Conservation (phyloP, 2,329 filamentous ascomycete genomes). For the Aphanocladium album region DNA sequence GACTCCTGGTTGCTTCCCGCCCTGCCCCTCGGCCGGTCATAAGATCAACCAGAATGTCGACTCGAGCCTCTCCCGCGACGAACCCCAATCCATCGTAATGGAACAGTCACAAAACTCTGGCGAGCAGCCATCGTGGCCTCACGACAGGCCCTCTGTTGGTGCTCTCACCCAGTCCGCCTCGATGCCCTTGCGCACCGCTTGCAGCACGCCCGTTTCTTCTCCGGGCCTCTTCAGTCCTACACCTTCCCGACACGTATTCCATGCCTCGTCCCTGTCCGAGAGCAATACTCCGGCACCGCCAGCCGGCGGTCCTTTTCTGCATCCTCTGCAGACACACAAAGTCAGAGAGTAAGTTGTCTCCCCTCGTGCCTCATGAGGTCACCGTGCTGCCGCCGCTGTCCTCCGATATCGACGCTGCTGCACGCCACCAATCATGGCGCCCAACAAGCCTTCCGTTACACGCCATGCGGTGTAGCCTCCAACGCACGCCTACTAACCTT, state of each 20-base stretch:
- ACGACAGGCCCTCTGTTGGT: not conserved
- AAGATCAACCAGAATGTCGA: conserved; percentile 10
- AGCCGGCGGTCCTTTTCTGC: conserved; percentile 57
- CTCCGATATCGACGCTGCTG: conserved; percentile 1
- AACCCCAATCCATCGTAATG: conserved; percentile 15
- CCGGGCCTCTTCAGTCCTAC: conserved; percentile 57
- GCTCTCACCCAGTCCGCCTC: conserved; percentile 31
- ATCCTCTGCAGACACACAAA: conserved; percentile 66
- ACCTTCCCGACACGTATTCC: conserved; percentile 35
- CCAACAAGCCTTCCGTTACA: not conserved
- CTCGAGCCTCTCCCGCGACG: conserved; percentile 11
- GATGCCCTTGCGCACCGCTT: conserved; percentile 43
- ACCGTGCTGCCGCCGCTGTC: conserved; percentile 8
- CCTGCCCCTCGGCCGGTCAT: conserved; percentile 6
- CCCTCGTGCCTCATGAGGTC: not conserved
- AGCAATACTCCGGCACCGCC: conserved; percentile 46
- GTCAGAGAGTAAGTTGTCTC: conserved; percentile 64
- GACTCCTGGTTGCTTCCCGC: conserved; percentile 3
- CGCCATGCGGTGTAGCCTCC: conserved; percentile 6
- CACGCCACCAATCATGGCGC: not conserved
- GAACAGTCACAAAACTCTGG: conserved; percentile 14
- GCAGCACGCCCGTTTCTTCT: conserved; percentile 55
- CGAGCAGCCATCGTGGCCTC: conserved; percentile 5
- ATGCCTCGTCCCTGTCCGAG: conserved; percentile 44
- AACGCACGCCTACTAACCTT: not conserved